phyloP scores from a whole-genome alignment of 2,329 filamentous ascomycete genomes.

The Pseudogymnoascus sp. region DNA sequence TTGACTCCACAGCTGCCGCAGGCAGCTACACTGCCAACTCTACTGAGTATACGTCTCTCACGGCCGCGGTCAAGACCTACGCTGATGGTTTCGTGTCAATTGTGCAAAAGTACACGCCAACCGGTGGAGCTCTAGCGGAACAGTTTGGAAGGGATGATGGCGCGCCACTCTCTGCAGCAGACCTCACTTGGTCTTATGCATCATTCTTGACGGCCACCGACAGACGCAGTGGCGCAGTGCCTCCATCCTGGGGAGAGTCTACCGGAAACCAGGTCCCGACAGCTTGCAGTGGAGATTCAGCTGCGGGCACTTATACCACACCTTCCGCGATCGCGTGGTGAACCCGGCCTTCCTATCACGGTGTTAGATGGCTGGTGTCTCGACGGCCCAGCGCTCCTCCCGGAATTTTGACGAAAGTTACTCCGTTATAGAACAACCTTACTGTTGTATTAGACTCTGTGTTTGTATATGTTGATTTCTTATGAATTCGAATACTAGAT shows the following conservation, averaged over 20 bases:
- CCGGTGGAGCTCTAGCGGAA: slow-evolving; percentile 60
- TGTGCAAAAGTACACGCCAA: slow-evolving; percentile 42
- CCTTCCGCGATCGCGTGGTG: neutral
- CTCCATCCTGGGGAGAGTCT: slow-evolving; percentile 43
- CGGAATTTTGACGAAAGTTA: neutral
- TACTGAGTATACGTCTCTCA: neutral
- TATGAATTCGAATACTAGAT: neutral
- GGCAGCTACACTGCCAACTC: slow-evolving; percentile 47
- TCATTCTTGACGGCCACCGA: slow-evolving; percentile 57
- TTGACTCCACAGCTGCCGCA: slow-evolving; percentile 55
- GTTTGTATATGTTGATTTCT: neutral
- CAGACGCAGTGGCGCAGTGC: slow-evolving; percentile 48
- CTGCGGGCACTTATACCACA: neutral
- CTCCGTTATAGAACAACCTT: neutral
- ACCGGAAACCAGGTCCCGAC: neutral
- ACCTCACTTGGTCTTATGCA: slow-evolving; percentile 70
- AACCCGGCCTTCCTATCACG: neutral
- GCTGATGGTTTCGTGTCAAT: slow-evolving; percentile 49
- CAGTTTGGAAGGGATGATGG: slow-evolving; percentile 54
- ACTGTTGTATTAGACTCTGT: neutral
- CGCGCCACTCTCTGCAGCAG: slow-evolving; percentile 53
- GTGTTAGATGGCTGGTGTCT: neutral
- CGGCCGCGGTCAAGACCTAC: slow-evolving; percentile 52
- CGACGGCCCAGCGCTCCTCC: neutral
- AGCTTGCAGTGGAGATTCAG: neutral